Conservation (phyloP, 1,139 yeast genomes). For the Scheffersomyces titani region DNA sequence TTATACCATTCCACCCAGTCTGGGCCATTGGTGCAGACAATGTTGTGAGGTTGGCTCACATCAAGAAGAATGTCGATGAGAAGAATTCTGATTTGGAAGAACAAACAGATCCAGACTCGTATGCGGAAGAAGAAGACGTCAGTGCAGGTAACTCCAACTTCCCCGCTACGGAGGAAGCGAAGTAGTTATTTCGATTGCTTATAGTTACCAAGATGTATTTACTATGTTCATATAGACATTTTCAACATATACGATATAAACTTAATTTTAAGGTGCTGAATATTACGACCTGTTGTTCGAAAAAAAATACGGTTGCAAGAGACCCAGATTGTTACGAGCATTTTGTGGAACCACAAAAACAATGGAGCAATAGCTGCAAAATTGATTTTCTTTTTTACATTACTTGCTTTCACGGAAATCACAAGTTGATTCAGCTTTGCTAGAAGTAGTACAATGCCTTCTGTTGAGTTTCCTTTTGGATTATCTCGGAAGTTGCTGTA, state of each 20-base stretch:
- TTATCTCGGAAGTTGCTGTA: not conserved
- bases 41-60: slow-evolving; percentile 35
- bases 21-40: slow-evolving; percentile 49
- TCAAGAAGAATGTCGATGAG: slow-evolving; percentile 33
- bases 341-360: not conserved
- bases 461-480: not conserved
- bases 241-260: not conserved
- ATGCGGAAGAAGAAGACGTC: not conserved
- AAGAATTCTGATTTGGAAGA: slow-evolving; percentile 7
- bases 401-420: not conserved
- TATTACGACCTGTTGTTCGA: not conserved
- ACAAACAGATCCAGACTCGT: slow-evolving; percentile 1
- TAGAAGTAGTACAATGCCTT: not conserved
- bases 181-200: not conserved
- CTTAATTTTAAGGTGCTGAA: not conserved
- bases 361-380: not conserved
- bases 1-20: slow-evolving; percentile 68
- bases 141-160: not conserved
- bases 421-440: not conserved
- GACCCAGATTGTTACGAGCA: not conserved
- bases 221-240: not conserved
- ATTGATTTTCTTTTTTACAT: not conserved
- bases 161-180: not conserved
- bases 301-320: not conserved
- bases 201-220: not conserved